Base-by-base conservation (phyloP, 345 rosid species). In the Ricinus communis region DNA sequence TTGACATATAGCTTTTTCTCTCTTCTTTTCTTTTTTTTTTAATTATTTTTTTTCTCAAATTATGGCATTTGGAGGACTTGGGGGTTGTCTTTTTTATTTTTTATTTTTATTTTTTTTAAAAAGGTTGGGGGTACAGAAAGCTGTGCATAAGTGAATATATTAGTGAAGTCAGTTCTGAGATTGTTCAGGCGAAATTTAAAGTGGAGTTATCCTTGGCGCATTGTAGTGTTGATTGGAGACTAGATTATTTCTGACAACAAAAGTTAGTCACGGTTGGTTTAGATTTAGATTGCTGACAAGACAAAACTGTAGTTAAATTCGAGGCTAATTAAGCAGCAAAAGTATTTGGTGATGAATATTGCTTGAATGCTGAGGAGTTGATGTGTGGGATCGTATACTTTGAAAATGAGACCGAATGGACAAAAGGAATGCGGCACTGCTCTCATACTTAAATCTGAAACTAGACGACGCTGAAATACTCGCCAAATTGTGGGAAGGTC, bases 61-160 rank as follows among this genome's bases (percentile, higher is more conserved):
- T 27, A 51, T 70, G 55, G 74, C 67, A 54, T 54, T 46, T 62
- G 73, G 69, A 33, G 67, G 79, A 74, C 45, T 16, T 10, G 59
- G 59, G n/a, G 49, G 49, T 19, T 47, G 30, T 47, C 14, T 24
- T 16, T n/a, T 73, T 18, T 57, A 56, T 57, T 5, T 14, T 4
- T 14, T 31, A 1, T 25, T 25, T 65, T 8, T n/a, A 4, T 54
- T 22, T 10, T n/a, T n/a, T n/a, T n/a, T n/a, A n/a, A n/a, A 11
- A 11, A 9, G 77, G 70, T 57, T 41, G 38, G 74, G 71, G 74
- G 71, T 76, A 65, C 74, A 76, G 72, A 52, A 65, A 54, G 45
- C 43, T 55, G 71, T 65, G 69, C 69, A 65, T 65, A 46, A 40
- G 36, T 24, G 67, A 51, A 51, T 22, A 36, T 68, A 13, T 68